phyloP scores from a whole-genome alignment of 2,329 filamentous ascomycete genomes.

The Paramyrothecium roridum region DNA sequence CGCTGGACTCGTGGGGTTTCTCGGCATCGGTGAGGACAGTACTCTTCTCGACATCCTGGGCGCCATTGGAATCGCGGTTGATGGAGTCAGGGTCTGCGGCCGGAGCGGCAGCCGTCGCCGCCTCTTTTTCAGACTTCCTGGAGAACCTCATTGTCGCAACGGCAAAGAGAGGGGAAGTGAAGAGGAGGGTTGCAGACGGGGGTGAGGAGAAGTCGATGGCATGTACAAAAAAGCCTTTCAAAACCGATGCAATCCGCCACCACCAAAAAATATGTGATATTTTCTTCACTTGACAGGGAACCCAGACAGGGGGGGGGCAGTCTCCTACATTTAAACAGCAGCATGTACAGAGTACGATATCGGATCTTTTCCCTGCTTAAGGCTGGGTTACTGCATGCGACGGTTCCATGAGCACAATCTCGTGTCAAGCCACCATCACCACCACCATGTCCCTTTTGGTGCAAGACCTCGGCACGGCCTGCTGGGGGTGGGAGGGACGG shows the following conservation, averaged over 20 bases:
- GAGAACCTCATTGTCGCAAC: not conserved
- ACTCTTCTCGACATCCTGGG: not conserved
- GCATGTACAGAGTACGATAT: no score
- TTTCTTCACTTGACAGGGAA: no score
- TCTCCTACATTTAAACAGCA: no score
- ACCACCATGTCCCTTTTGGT: no score
- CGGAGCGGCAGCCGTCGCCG: not conserved
- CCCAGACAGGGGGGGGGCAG: no score
- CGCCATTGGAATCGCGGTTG: not conserved
- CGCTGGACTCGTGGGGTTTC: slow-evolving; percentile 24
- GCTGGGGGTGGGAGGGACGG: not conserved
- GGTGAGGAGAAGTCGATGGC: not conserved
- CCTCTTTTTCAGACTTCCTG: not conserved
- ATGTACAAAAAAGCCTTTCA: not conserved
- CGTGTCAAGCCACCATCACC: not conserved
- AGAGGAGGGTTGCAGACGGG: not conserved
- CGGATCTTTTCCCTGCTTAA: no score
- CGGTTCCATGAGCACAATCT: not conserved
- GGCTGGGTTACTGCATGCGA: not conserved
- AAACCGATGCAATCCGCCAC: not conserved
- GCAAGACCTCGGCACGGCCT: not conserved
- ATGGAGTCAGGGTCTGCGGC: not conserved
- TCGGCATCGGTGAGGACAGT: slow-evolving; percentile 2
- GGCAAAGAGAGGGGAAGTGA: not conserved
- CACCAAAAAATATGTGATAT: no score